These are phyloP conservation scores for Elasticomyces elasticus DNA, from an alignment of 495 filamentous ascomycete species.

Conservation along the genomic window DNA sequence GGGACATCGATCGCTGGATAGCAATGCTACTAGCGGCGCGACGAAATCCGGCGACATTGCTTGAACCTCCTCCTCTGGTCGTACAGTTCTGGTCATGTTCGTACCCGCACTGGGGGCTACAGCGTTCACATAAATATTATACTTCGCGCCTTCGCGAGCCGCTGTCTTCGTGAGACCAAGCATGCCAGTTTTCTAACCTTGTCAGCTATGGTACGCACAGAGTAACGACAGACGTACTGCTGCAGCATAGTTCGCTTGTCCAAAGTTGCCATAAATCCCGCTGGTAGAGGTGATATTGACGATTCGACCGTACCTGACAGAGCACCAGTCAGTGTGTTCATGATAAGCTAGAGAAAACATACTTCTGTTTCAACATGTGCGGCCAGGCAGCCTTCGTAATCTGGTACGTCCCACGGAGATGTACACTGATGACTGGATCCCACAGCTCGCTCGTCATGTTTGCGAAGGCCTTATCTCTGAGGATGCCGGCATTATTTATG, in stretches of 20 bases:
- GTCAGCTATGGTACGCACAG: too few relatives aligned
- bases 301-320: conserved; percentile 10
- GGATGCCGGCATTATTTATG: conserved; percentile 23
- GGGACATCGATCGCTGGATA: conserved; percentile 11
- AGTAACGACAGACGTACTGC: conserved; percentile 6
- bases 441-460: conserved; percentile 19
- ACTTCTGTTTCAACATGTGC: conserved; percentile 20
- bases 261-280: conserved; percentile 21
- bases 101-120: conserved; percentile 14
- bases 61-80: conserved; percentile 13
- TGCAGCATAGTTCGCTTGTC: conserved; percentile 21
- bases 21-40: conserved; percentile 10
- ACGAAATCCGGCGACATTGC: conserved; percentile 14
- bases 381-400: conserved; percentile 17
- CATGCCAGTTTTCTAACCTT: conserved; percentile 19
- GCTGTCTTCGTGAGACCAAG: conserved; percentile 10
- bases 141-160: conserved; percentile 18
- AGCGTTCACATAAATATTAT: conserved; percentile 17
- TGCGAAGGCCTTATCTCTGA: conserved; percentile 18
- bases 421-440: conserved; percentile 15
- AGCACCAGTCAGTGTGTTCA: too few relatives aligned
- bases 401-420: conserved; percentile 20
- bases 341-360: neutral
- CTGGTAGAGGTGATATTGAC: conserved; percentile 17
- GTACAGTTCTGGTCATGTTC: conserved; percentile 14